These are phyloP conservation scores for Cinchona pubescens DNA, from an alignment of 257 asterid genomes.

Conservation along the genomic window DNA sequence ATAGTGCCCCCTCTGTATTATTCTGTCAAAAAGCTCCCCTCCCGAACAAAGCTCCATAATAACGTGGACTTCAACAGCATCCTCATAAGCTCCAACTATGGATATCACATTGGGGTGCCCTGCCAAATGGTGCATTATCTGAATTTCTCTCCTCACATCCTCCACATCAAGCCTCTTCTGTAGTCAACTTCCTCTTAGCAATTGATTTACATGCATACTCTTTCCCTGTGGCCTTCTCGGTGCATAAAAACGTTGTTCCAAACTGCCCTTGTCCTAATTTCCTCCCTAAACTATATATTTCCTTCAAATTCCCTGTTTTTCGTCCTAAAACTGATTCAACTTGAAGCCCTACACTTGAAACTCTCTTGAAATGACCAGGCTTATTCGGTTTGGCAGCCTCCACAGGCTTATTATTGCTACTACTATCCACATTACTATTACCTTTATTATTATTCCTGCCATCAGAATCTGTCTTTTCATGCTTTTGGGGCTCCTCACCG, in stretches of 20 bases:
- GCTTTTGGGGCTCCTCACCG: slow-evolving; percentile 17
- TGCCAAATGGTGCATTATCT: slow-evolving; percentile 84
- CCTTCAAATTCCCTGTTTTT: slow-evolving; percentile 66
- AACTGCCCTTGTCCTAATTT: slow-evolving; percentile 86
- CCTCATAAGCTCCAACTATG: slow-evolving; percentile 78
- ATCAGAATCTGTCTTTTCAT: slow-evolving; percentile 16
- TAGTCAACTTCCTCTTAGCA: slow-evolving; percentile 64
- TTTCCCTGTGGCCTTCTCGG: slow-evolving; percentile 51
- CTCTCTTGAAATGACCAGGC: slow-evolving; percentile 40
- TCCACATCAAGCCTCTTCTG: slow-evolving; percentile 76
- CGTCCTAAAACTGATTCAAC: slow-evolving; percentile 69
- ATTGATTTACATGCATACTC: slow-evolving; percentile 82
- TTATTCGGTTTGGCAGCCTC: slow-evolving; percentile 27
- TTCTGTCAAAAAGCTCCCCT: slow-evolving; percentile 87
- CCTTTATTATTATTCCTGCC: not conserved
- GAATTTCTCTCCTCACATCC: slow-evolving; percentile 86
- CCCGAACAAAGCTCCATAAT: slow-evolving; percentile 86
- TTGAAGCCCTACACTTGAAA: slow-evolving; percentile 62
- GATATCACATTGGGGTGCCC: slow-evolving; percentile 63
- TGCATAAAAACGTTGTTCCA: slow-evolving; percentile 69
- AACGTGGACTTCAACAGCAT: slow-evolving; percentile 72
- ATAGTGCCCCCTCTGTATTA: slow-evolving; percentile 76
- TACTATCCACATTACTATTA: not conserved
- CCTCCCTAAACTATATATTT: slow-evolving; percentile 52
- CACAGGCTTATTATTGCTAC: slow-evolving; percentile 17